A percentile compares a stretch with the other conserved stretches of the same genome.
Evolutionary conservation across 1,284 basidiomycete genomes (phyloP).

Genomic region (Cryptococcus amylolentus): DNA sequence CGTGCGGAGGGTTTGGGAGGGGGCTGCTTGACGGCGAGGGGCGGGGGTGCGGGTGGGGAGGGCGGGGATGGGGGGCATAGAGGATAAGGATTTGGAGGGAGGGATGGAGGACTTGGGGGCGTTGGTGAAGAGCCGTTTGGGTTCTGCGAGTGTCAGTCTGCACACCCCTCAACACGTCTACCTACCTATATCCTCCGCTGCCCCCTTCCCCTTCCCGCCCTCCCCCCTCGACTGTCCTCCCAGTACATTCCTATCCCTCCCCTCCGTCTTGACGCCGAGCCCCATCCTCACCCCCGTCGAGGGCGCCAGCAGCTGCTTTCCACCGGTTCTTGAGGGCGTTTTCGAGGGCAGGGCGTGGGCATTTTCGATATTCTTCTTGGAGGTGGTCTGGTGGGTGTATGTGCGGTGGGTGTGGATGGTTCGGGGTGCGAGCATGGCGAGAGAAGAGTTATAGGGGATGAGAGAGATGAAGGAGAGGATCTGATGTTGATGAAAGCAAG

Average conservation of each 20-base stretch:
- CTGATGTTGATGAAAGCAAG: background rate
- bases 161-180: too few species aligned
- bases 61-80: slow-evolving; percentile 19
- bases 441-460: background rate
- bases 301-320: slow-evolving; percentile 5
- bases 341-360: slow-evolving; percentile 27
- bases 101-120: slow-evolving; percentile 19
- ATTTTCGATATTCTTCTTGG: slow-evolving; percentile 30
- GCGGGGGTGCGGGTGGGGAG: background rate
- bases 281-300: slow-evolving; percentile 19
- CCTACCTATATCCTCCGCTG: slow-evolving; percentile 31
- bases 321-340: slow-evolving; percentile 27
- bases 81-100: slow-evolving; percentile 32
- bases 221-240: slow-evolving; percentile 1
- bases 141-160: slow-evolving; percentile 12
- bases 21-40: slow-evolving; percentile 6
- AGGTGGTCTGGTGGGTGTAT: slow-evolving; percentile 17
- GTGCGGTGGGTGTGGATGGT: slow-evolving; percentile 22
- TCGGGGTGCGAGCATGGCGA: slow-evolving; percentile 30
- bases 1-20: slow-evolving; percentile 3
- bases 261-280: slow-evolving; percentile 28
- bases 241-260: slow-evolving; percentile 27
- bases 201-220: slow-evolving; percentile 25
- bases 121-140: slow-evolving; percentile 32
- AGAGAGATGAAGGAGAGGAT: background rate